Conservation (phyloP, 2,329 filamentous ascomycete genomes). For the Lecanoromycetidae sp. region DNA sequence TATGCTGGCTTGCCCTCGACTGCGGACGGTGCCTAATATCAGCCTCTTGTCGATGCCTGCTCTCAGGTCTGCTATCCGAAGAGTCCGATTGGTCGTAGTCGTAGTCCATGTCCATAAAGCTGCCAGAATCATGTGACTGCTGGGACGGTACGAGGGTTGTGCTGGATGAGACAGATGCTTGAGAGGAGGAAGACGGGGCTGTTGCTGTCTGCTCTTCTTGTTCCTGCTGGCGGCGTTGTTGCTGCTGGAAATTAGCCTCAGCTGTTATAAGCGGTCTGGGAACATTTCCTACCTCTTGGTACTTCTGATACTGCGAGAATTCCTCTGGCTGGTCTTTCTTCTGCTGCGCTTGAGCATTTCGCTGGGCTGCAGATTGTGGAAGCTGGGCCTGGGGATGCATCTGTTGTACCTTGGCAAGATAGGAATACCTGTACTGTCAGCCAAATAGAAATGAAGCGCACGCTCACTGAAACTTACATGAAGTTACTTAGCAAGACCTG, state of each 20-base stretch:
- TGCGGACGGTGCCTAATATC: constrained; percentile 29
- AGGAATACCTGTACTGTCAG: constrained; percentile 52
- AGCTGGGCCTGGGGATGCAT: constrained; percentile 96
- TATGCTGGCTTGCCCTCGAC: constrained; percentile 28
- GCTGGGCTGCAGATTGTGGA: constrained; percentile 64
- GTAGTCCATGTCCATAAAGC: constrained; percentile 20
- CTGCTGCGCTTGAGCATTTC: constrained; percentile 32
- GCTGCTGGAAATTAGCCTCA: constrained; percentile 9
- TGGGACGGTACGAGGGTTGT: constrained; percentile 15
- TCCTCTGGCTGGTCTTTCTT: constrained; percentile 19
- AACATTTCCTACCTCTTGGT: constrained; percentile 17
- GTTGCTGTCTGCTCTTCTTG: constrained; percentile 14
- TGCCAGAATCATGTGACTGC: constrained; percentile 16
- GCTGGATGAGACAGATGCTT: neutral
- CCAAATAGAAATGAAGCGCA: neutral
- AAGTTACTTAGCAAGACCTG: constrained; percentile 97
- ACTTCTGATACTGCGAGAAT: constrained; percentile 18
- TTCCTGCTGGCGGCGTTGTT: constrained; percentile 18
- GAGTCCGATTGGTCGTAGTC: constrained; percentile 37
- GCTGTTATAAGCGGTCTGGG: neutral
- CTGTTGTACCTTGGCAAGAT: constrained; percentile 94
- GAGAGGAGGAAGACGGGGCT: constrained; percentile 5
- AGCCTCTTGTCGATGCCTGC: constrained; percentile 21
- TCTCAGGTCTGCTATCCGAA: no score
- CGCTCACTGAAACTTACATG: constrained; percentile 42